Base-by-base conservation (phyloP, 2,329 filamentous ascomycete genomes). In the Diaporthe caulivora region DNA sequence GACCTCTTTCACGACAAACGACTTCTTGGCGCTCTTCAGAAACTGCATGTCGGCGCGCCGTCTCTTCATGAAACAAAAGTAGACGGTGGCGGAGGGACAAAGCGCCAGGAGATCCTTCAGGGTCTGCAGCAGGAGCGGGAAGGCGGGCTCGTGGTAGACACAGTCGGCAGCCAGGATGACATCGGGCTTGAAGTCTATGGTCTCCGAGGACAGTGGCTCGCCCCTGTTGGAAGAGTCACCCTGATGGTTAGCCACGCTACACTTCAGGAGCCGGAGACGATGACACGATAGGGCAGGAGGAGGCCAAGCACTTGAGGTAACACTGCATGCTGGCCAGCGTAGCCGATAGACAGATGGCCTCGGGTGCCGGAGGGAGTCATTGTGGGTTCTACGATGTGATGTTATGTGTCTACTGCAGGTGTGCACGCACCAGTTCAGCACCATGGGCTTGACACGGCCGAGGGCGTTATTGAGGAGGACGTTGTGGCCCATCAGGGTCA, bases 141-240 rank as follows among this genome's bases (percentile, higher is more conserved):
- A 98, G 1, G 97, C 94, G 3, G 96, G 95, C 83, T 98, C 97
- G 82, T 97, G 97, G 86, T 98, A 99, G 64, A 98, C 95, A 83
- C 96, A 98, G 82, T 98, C 97, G 53, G 95, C 96, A 4, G 97
- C 97, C n/a, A 98, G 88, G 72, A 99, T 92, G 71, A 98, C 87
- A 78, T 95, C 91, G 24, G 95, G 94, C 75, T 89, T 89, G 77
- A 87, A 86, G 71, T 87, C 83, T 69, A 87, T 77, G 55, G 92
- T 84, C 55, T 85, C 82, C 54, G 84, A 81, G 49, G 90, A 86
- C 58, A 93, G 84, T 69, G 89, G 84, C 76, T 92, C 87, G 72
- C 91, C 91, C 91, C 91, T 92, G 40, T 42, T 29, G 58, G 11
- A 17, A 40, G 37, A 40, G 37, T 31, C 21, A 4, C 17, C 24